A percentile compares a stretch with the other conserved stretches of the same genome.
Evolutionary conservation across 2,329 filamentous ascomycete species (phyloP).

Genomic region (Cyphellophora attinorum): DNA sequence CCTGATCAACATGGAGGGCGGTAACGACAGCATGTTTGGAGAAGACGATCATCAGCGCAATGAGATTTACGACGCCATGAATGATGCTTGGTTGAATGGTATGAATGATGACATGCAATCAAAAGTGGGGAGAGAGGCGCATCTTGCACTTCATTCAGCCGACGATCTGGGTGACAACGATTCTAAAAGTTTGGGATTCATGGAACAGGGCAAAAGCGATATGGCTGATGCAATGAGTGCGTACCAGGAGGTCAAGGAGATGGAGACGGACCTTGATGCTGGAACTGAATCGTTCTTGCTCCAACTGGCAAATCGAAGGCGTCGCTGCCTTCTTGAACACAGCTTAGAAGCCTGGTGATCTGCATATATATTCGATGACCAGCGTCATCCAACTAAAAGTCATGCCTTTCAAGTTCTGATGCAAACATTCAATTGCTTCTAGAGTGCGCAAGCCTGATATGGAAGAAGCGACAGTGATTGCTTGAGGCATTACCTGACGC

Average conservation of each 20-base stretch:
- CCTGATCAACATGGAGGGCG: slow-evolving; percentile 36
- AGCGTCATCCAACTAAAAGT: too few relatives aligned
- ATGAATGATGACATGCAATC: slow-evolving; percentile 9
- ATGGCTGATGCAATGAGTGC: background rate
- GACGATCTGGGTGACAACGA: background rate
- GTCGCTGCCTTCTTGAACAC: too few relatives aligned
- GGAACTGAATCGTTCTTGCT: too few relatives aligned
- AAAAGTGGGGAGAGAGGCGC: background rate
- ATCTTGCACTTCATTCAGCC: background rate
- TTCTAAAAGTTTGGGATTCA: slow-evolving; percentile 1
- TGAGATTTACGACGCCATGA: slow-evolving; percentile 9
- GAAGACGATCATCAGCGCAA: slow-evolving; percentile 10
- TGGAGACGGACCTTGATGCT: background rate
- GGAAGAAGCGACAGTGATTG: too few relatives aligned
- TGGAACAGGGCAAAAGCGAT: background rate
- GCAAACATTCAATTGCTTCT: too few relatives aligned
- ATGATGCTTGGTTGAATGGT: slow-evolving; percentile 15
- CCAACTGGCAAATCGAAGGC: too few relatives aligned
- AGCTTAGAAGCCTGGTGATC: too few relatives aligned
- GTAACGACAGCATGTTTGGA: slow-evolving; percentile 6
- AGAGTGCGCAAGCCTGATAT: too few relatives aligned
- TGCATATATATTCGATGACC: too few relatives aligned
- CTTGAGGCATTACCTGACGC: too few relatives aligned
- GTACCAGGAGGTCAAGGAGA: background rate
- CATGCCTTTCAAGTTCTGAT: too few relatives aligned